Evolutionary conservation across 2,329 filamentous ascomycete species (phyloP).

Genomic region (Trichoderma pleuroti): DNA sequence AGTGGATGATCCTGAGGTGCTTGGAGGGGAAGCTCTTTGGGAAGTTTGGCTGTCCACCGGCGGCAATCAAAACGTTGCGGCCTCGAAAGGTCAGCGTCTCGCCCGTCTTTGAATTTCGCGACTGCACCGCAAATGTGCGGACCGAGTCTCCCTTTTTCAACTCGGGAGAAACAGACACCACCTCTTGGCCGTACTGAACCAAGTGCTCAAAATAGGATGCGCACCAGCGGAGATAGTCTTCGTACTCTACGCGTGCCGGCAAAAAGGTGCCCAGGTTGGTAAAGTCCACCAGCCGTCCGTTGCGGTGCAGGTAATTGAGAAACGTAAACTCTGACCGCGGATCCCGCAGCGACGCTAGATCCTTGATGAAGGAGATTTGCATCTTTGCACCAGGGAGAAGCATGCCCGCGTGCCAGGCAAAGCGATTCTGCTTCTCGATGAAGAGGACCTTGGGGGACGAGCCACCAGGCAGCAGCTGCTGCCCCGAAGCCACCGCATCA

Average conservation of each 20-base stretch:
- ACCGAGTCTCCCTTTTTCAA: constrained; percentile 41
- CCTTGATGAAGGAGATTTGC: constrained; percentile 98
- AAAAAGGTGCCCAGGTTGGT: constrained; percentile 88
- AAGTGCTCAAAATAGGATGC: constrained; percentile 70
- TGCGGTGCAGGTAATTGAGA: constrained; percentile 84
- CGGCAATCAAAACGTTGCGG: constrained; percentile 61
- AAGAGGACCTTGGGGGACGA: constrained; percentile 71
- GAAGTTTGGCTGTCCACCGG: constrained; percentile 63
- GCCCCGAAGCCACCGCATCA: constrained; percentile 62
- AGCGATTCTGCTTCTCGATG: constrained; percentile 77
- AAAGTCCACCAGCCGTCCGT: constrained; percentile 81
- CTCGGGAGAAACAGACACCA: constrained; percentile 65
- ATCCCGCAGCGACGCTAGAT: constrained; percentile 84
- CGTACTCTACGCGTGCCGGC: constrained; percentile 82
- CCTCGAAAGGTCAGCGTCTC: constrained; percentile 50
- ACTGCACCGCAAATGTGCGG: constrained; percentile 64
- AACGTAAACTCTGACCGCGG: constrained; percentile 92
- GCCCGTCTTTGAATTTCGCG: constrained; percentile 59
- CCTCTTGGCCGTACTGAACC: constrained; percentile 75
- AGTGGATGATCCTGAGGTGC: constrained; percentile 77
- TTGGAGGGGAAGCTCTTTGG: constrained; percentile 66
- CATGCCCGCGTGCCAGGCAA: constrained; percentile 96
- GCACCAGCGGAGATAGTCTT: constrained; percentile 95
- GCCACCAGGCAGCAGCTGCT: constrained; percentile 38
- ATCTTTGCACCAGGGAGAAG: constrained; percentile 88